Percentiles rank a stretch among this genome's conserved stretches.
Evolutionary conservation across 2,329 filamentous ascomycete species (phyloP).

Genomic region (Fusarium begoniae): DNA sequence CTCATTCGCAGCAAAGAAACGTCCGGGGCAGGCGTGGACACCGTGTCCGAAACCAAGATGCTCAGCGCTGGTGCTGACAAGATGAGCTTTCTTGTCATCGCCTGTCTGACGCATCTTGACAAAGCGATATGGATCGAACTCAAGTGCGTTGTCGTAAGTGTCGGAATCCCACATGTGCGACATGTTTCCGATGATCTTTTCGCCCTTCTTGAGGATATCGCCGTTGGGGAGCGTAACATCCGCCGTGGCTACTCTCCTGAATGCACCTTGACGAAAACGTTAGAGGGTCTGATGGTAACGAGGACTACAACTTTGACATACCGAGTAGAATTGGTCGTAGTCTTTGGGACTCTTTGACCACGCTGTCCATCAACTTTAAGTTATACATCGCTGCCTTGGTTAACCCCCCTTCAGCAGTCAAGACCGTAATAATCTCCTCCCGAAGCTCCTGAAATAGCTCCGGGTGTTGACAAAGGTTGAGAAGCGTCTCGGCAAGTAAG

Average conservation of each 20-base stretch:
- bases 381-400: conserved; percentile 55
- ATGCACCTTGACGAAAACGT: not conserved
- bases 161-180: not conserved
- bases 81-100: conserved; percentile 43
- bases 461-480: conserved; percentile 51
- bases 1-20: conserved; percentile 63
- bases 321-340: conserved; percentile 52
- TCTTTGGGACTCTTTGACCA: conserved; percentile 61
- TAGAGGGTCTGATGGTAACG: not conserved
- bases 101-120: conserved; percentile 51
- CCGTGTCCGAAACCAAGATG: conserved; percentile 65
- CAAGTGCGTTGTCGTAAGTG: conserved; percentile 4
- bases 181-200: not conserved
- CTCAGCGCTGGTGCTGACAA: conserved; percentile 60
- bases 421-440: conserved; percentile 48
- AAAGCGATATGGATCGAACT: conserved; percentile 59
- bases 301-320: not conserved
- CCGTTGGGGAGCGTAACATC: not conserved
- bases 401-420: conserved; percentile 44
- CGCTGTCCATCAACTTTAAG: conserved; percentile 59
- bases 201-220: not conserved
- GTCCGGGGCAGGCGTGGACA: conserved; percentile 60
- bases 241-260: not conserved
- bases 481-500: conserved; percentile 25
- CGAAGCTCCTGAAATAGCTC: conserved; percentile 50